A percentile compares a stretch with the other conserved stretches of the same genome.
Conservation (phyloP, 75 land plant genomes). For the Cupressus sempervirens region DNA sequence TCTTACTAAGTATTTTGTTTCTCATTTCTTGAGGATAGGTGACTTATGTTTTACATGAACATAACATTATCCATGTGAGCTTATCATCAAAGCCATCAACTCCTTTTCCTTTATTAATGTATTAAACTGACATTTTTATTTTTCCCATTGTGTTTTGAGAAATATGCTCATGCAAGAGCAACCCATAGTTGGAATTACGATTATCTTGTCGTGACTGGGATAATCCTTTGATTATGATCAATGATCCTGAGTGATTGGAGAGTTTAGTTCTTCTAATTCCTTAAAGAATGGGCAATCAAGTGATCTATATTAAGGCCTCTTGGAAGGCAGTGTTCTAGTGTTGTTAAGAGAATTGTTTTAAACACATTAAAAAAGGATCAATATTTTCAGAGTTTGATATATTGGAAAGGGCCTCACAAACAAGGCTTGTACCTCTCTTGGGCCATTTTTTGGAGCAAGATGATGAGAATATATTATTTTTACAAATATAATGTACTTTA, state of each 20-base stretch:
- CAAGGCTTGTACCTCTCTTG: constrained; percentile 70
- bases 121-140: too few relatives aligned
- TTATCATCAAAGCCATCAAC: too few relatives aligned
- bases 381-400: constrained; percentile 69
- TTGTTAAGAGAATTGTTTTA: constrained; percentile 67
- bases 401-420: constrained; percentile 59
- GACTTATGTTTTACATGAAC: too few relatives aligned
- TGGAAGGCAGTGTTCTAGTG: constrained; percentile 58
- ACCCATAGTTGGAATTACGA: constrained; percentile 17
- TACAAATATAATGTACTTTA: too few relatives aligned
- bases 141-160: too few relatives aligned
- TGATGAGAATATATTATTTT: too few relatives aligned
- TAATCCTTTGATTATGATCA: constrained; percentile 71
- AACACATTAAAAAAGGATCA: constrained; percentile 45
- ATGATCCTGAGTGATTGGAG: constrained; percentile 57
- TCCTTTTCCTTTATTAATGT: too few relatives aligned
- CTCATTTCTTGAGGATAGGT: too few relatives aligned
- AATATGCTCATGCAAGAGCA: too few relatives aligned
- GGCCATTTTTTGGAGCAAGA: constrained; percentile 85
- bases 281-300: constrained; percentile 89
- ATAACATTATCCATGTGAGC: too few relatives aligned
- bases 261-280: constrained; percentile 56
- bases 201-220: constrained; percentile 57
- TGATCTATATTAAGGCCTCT: constrained; percentile 64
- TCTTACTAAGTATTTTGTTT: too few relatives aligned